A percentile compares a stretch with the other conserved stretches of the same genome.
Conservation (phyloP, 2,329 filamentous ascomycete species). For the Xylaria sp. region DNA sequence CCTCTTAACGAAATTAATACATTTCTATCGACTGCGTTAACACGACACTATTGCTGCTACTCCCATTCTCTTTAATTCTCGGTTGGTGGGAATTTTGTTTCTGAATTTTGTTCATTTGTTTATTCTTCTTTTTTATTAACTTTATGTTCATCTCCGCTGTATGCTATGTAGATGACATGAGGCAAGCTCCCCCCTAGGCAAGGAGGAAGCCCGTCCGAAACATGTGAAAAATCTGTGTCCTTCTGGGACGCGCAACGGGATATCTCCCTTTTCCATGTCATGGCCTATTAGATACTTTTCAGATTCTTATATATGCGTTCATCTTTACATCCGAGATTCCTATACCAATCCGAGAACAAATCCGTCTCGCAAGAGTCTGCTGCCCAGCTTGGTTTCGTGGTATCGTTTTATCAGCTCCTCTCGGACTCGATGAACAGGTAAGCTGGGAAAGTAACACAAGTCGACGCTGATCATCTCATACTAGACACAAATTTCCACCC, state of each 20-base stretch:
- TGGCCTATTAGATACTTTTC: neutral
- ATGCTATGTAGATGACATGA: slow-evolving; percentile 4
- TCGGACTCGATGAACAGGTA: neutral
- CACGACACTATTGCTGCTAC: too few species aligned
- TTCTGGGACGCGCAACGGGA: slow-evolving; percentile 1
- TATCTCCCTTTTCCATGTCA: neutral
- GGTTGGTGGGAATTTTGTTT: neutral
- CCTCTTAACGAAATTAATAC: neutral
- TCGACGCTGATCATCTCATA: slow-evolving; percentile 13
- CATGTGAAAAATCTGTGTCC: neutral
- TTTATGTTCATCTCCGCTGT: neutral
- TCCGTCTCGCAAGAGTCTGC: neutral
- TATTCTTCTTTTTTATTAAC: neutral
- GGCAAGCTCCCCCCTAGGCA: neutral
- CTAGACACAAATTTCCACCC: slow-evolving; percentile 16
- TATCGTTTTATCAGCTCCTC: slow-evolving; percentile 1
- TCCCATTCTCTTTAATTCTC: too few species aligned
- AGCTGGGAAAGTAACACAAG: slow-evolving; percentile 9
- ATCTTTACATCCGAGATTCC: neutral
- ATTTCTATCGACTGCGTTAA: too few species aligned
- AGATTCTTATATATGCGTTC: slow-evolving; percentile 14
- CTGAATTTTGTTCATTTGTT: neutral
- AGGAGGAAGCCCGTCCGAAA: neutral
- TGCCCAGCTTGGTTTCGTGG: slow-evolving; percentile 2
- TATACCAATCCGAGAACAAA: neutral